phyloP scores from a whole-genome alignment of 371 early-diverging fungal species.

The Cokeromyces recurvatus region DNA sequence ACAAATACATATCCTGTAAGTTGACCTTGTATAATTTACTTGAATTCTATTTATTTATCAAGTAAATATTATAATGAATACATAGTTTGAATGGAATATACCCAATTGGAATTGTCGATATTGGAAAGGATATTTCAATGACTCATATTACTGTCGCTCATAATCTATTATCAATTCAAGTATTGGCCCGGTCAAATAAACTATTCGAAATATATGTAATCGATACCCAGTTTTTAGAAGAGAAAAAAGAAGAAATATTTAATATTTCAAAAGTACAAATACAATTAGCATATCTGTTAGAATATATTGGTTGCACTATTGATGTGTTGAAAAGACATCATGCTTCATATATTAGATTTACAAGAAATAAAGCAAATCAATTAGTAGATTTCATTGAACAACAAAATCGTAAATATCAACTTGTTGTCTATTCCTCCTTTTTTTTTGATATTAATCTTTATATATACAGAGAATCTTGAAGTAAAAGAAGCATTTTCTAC shows the following conservation, averaged over 20 bases:
- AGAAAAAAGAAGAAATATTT: conserved; percentile 13
- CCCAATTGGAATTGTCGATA: conserved; percentile 7
- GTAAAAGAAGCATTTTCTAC: too few relatives aligned
- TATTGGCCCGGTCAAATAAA: neutral
- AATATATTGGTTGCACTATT: conserved; percentile 3
- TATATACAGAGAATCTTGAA: too few relatives aligned
- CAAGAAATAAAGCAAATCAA: neutral
- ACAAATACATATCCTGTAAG: conserved; percentile 11
- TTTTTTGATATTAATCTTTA: too few relatives aligned
- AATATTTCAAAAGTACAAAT: conserved; percentile 15
- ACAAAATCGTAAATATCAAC: too few relatives aligned
- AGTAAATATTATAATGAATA: too few relatives aligned
- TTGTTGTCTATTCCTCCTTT: too few relatives aligned
- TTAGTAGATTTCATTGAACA: too few relatives aligned
- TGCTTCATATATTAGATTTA: conserved; percentile 1
- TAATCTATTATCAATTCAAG: neutral
- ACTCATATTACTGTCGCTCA: conserved; percentile 1
- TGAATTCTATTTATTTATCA: neutral
- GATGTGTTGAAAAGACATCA: conserved; percentile 13
- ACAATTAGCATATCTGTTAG: conserved; percentile 14
- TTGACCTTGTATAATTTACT: neutral
- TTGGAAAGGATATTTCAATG: neutral
- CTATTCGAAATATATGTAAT: neutral
- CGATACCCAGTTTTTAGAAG: conserved; percentile 7
- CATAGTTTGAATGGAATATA: conserved; percentile 18